These are phyloP conservation scores for Ophiostoma triangulosporum DNA, from an alignment of 2,329 filamentous ascomycete species.

Conservation along the genomic window DNA sequence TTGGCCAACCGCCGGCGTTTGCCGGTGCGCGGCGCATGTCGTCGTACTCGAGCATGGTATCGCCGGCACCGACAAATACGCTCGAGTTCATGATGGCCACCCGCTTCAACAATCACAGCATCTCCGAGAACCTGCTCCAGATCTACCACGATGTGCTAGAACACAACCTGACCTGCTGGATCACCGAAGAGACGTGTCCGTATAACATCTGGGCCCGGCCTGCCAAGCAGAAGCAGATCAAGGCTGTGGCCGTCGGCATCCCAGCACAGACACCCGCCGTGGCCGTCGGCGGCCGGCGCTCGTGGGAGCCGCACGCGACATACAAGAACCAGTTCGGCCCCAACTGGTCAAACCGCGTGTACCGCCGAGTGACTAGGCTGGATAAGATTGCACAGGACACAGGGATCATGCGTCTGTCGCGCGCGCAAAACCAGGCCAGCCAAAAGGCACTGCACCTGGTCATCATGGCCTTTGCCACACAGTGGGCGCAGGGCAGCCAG, in stretches of 20 bases:
- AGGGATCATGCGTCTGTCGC: conserved; percentile 27
- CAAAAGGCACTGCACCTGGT: conserved; percentile 32
- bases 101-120: conserved; percentile 21
- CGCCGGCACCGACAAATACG: conserved; percentile 10
- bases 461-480: conserved; percentile 39
- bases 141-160: conserved; percentile 43
- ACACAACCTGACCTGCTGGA: conserved; percentile 38
- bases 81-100: conserved; percentile 16
- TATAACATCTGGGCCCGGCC: conserved; percentile 22
- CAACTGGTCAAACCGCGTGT: conserved; percentile 35
- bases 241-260: not conserved
- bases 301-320: conserved; percentile 8
- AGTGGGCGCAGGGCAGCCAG: conserved; percentile 30
- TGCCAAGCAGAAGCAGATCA: not conserved
- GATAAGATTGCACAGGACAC: conserved; percentile 29
- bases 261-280: not conserved
- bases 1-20: not conserved
- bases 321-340: conserved; percentile 24
- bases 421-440: conserved; percentile 28
- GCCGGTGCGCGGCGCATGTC: not conserved
- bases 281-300: conserved; percentile 14
- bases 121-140: conserved; percentile 30
- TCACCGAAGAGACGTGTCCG: conserved; percentile 39
- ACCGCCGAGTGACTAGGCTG: conserved; percentile 32
- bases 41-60: conserved; percentile 1